Evolutionary conservation across 176 grass and related monocot species (phyloP).

Genomic region (Eragrostis curvula): DNA sequence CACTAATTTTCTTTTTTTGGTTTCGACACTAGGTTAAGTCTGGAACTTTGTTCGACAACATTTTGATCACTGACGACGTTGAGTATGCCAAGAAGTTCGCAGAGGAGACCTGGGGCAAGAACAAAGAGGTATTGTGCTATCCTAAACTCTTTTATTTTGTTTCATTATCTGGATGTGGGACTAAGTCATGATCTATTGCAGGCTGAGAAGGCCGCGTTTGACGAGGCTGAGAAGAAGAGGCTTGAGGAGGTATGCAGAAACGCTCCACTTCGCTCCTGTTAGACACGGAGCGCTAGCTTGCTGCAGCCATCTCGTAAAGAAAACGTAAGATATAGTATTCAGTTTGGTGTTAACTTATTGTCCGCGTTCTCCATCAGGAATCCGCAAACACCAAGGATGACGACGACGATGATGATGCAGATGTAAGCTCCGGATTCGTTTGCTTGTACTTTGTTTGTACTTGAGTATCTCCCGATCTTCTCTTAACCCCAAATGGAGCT

Average conservation of each 20-base stretch:
- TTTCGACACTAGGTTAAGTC: constrained; percentile 90
- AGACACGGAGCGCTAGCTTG: not conserved
- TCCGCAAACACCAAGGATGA: constrained; percentile 29
- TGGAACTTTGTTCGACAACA: constrained; percentile 88
- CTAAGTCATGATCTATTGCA: constrained; percentile 25
- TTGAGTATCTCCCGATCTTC: not conserved
- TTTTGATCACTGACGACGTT: constrained; percentile 78
- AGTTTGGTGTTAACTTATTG: not conserved
- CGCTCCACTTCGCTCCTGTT: not conserved
- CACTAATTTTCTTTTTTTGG: not conserved
- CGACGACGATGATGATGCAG: constrained; percentile 1
- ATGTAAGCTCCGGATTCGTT: constrained; percentile 34
- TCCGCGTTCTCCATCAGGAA: constrained; percentile 24
- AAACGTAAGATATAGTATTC: not conserved
- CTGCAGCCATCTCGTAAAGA: not conserved
- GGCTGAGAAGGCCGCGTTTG: constrained; percentile 88
- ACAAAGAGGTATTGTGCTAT: constrained; percentile 60
- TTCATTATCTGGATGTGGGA: not conserved
- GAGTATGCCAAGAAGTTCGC: constrained; percentile 74
- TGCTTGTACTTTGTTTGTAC: not conserved
- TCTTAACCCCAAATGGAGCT: not conserved
- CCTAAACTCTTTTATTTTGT: not conserved
- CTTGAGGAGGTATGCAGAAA: constrained; percentile 56
- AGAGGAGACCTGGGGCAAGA: constrained; percentile 84
- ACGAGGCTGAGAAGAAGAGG: constrained; percentile 75